Base-by-base conservation (phyloP, 768 basidiomycete species). In the Piloderma croceum region DNA sequence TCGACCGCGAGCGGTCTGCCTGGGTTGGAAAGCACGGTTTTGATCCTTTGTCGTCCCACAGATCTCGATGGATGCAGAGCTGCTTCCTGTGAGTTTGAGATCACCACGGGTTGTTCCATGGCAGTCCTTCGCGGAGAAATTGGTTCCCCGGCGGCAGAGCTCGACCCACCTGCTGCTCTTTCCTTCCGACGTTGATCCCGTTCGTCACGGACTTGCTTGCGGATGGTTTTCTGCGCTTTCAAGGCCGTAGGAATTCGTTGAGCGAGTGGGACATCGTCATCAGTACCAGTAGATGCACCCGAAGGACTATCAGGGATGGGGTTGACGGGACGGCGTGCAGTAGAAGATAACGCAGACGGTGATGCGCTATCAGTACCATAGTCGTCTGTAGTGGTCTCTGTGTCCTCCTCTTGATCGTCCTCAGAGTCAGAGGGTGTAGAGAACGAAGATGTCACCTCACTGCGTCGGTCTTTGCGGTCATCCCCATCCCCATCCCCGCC, bases 191-290 rank as follows among this genome's bases (percentile, higher is more conserved):
- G 69, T 45, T 74, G 69, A 24, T 80, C 75, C 22, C 76, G 66
- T 56, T 90, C 86, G 46, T 83, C 77, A 25, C 71, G 71, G 18
- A 86, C 78, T 54, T 88, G 75, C 33, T 70, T 68, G 15, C 87
- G 76, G 39, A 94, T 86, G 5, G 83, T 80, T 50, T 77, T 79
- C 53, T 94, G 91, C 7, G 89, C 90, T 3, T 70, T 74, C 43
- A 94, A 62, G 3, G 91, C 91, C 1, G 80, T 82, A 4, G 90
- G 91, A 40, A 90, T 88, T 22, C 81, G 71, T 47, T 76, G 79
- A 3, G 90, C 91, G 12, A 94, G 71, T 1, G 91, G 91, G 1
- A 90, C 68, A 50, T 94, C 83, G 56, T 94, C 90, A 39, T 87
- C 80, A 27, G 73, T 69, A 22, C 61, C 62, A 23, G 58, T 56